A percentile compares a stretch with the other conserved stretches of the same genome.
phyloP scores from a whole-genome alignment of 352 stramenopile species.

The Paralagenidium karlingii region DNA sequence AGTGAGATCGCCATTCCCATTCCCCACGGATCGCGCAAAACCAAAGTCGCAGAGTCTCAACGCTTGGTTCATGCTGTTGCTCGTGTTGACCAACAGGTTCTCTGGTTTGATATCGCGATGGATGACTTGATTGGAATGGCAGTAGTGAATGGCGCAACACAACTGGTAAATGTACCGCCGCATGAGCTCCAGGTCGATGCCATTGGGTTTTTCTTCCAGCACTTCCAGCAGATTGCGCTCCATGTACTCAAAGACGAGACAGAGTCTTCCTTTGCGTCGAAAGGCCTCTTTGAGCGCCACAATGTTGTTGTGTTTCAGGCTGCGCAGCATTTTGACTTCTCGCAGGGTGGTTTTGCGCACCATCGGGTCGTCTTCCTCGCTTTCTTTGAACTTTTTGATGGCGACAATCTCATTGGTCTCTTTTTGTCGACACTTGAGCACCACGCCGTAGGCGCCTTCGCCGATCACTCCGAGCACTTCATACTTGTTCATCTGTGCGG shows the following conservation, averaged over 20 bases:
- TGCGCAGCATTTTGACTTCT: conserved; percentile 71
- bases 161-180: conserved; percentile 52
- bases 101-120: conserved; percentile 77
- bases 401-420: conserved; percentile 22
- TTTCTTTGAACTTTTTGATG: conserved; percentile 32
- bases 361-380: conserved; percentile 82
- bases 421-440: conserved; percentile 91
- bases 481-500: conserved; percentile 88
- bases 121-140: conserved; percentile 68
- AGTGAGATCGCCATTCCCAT: conserved; percentile 56
- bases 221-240: conserved; percentile 60
- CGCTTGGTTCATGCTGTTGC: conserved; percentile 27
- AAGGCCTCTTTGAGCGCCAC: conserved; percentile 72
- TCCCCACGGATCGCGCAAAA: conserved; percentile 58
- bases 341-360: conserved; percentile 72
- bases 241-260: conserved; percentile 72
- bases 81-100: conserved; percentile 69
- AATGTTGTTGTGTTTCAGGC: conserved; percentile 69
- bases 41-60: conserved; percentile 76
- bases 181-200: conserved; percentile 31
- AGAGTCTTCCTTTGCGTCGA: conserved; percentile 52
- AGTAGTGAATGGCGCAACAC: conserved; percentile 62
- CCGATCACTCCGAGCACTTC: conserved; percentile 90
- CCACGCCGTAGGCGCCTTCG: conserved; percentile 89
- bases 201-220: conserved; percentile 37